Base-by-base conservation (phyloP, 2,329 filamentous ascomycete species). In the Trichoderma oligosporum region DNA sequence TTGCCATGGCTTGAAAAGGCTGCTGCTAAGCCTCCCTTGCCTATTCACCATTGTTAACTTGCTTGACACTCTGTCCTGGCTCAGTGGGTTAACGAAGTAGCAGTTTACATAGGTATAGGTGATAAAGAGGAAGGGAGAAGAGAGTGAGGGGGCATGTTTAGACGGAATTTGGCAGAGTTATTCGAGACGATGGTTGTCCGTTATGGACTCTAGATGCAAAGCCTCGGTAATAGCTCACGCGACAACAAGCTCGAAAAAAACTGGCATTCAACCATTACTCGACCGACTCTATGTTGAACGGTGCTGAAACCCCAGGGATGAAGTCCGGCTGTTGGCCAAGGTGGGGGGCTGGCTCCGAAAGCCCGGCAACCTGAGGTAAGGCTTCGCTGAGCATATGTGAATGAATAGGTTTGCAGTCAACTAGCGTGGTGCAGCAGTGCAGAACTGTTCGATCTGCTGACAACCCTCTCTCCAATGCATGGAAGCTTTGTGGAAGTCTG, bases 401-500 rank as follows among this genome's bases (percentile, higher is more conserved):
- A 45, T 9, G 25, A 29, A 8, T 12, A 2, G n/a, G 52, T 8
- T 46, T 24, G 31, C 20, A 36, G 29, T n/a, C n/a, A 8, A 11
- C 18, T 31, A 4, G 38, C 18, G 31, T 31, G 49, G 38, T 41
- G 48, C 38, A 44, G 18, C 29, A n/a, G n/a, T n/a, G n/a, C n/a
- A n/a, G n/a, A n/a, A n/a, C n/a, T n/a, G 38, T 35, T 46, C 41
- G 52, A 41, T 55, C 52, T 55, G 52, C 52, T 55, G 52, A 55
- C 52, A 18, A 38, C 16, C 46, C 47, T 24, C 27, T 51, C 33
- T 38, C 39, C 52, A 20, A 29, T 27, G 36, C 25, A 52, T 25
- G 20, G 52, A 55, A 55, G 41, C 22, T 38, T 11, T 29, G 14
- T 46, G 41, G 52, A 46, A 55, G 41, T n/a, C 46, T 8, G 24